Base-by-base conservation (phyloP, 2,329 filamentous ascomycete species). In the Fusarium cyanostomum region DNA sequence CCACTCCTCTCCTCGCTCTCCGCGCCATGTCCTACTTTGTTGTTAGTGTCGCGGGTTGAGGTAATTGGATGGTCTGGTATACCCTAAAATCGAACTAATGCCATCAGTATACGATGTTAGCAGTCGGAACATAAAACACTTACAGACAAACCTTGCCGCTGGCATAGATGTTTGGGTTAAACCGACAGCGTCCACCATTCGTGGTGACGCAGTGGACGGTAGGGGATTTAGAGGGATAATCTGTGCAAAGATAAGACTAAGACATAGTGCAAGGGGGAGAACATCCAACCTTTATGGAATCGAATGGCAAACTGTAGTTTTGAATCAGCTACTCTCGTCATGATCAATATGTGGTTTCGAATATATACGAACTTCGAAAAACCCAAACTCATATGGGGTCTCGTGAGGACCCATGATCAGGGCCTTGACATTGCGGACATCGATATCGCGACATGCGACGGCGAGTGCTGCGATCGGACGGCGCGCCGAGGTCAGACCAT, bases 111-210 rank as follows among this genome's bases (percentile, higher is more conserved):
- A 37, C n/a, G n/a, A 38, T 10, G 5, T 16, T 9, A 49, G 11
- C n/a, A 6, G 7, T 15, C 3, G 8, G 13, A 21, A 12, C 15
- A 50, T 16, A n/a, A 8, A 16, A 27, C 42, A 84, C 90, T 81
- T 77, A 96, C 87, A 99, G 78, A 80, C 95, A 99, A 54, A 99
- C 94, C 78, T 94, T 96, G 44, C 95, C 95, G 45, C 81, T 87
- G 1, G 93, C 84, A 74, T 99, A 99, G 60, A 99, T 97, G 73
- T 99, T 99, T 4, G 95, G 95, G 72, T 97, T 97, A 81, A 98
- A 98, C 8, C 95, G 89, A 73, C 90, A 93, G 57, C 89, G 84
- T 10, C 94, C 94, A n/a, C 84, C 82, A 73, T 98, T 97, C 2
- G 94, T 99, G 0, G 95, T 98, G 37, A 89, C 84, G 24, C 90